phyloP scores from a whole-genome alignment of 106 monocot species.

The Dendrobium nobile region DNA sequence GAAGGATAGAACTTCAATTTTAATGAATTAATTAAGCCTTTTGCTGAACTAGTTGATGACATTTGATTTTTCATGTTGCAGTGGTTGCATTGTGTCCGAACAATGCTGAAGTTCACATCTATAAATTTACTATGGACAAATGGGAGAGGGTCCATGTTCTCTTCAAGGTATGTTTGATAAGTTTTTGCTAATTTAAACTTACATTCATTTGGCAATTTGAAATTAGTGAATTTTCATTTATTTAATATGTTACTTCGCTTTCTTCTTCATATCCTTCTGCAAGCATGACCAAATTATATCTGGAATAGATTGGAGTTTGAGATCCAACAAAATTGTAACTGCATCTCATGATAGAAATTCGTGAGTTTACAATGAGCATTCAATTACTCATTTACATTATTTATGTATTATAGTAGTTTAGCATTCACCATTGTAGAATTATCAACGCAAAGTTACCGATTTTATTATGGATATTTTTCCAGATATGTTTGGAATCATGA shows the following conservation, averaged over 20 bases:
- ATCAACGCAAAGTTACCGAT: neutral
- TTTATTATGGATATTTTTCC: constrained; percentile 16
- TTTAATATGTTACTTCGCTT: neutral
- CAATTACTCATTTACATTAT: neutral
- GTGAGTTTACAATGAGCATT: constrained; percentile 35
- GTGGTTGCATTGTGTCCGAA: constrained; percentile 88
- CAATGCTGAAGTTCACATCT: constrained; percentile 72
- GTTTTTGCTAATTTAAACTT: neutral
- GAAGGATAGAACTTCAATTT: neutral
- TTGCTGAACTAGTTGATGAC: constrained; percentile 2
- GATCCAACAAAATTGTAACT: constrained; percentile 89
- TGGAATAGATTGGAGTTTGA: constrained; percentile 87
- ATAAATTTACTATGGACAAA: constrained; percentile 43
- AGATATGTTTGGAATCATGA: constrained; percentile 98
- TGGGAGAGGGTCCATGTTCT: constrained; percentile 71
- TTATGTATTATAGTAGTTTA: neutral
- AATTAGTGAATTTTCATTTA: constrained; percentile 1
- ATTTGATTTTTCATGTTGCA: constrained; percentile 13
- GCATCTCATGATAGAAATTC: constrained; percentile 98
- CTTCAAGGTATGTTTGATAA: constrained; percentile 39
- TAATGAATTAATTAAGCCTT: neutral
- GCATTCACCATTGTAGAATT: constrained; percentile 1
- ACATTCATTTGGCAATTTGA: neutral
- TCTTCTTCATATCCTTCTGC: constrained; percentile 8
- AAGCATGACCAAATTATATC: constrained; percentile 98